Evolutionary conservation across 768 basidiomycete species (phyloP), one percentile per base, ranked within the genome.

Genomic region (Boletus rex-veris): DNA sequence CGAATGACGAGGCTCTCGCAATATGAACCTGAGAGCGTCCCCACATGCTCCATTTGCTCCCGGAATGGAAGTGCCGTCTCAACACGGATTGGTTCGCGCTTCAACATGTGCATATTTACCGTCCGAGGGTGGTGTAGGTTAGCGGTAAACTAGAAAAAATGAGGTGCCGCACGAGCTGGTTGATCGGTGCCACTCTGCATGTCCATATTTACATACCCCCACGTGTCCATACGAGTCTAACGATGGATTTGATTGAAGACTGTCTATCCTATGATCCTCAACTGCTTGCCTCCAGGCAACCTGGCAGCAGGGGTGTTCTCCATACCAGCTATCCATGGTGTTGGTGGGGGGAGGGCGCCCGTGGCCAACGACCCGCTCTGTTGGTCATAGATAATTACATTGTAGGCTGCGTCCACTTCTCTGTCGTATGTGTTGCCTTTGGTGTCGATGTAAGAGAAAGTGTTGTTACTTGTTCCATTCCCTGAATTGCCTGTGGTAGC

Each of bases 381-480:
- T 18, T 73, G 64, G 61, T 90, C 84, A 37, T 79, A 72, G 5
- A 81, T 80, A 62, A 91, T 85, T 62, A 75, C 76, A 62, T 84
- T 79, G 58, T 80, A 73, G 3, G 78, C 79, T 4, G 86, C 84
- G 55, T 81, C 74, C 50, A 91, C 87, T 21, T 72, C 62, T 51
- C 87, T 75, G 50, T 69, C 67, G 67, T 77, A 91, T 0, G 86
- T 86, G 67, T 90, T 84, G 46, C 82, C 84, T 7, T 70, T 68
- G 42, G 61, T 59, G 64, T 90, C 86, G 11, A 66, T 58, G 63
- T 89, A 92, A 33, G 65, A 68, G 69, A 90, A 84, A 1, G 76
- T 78, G 65, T 90, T 90, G 69, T 78, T 80, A 69, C 74, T 88
- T 7, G 84, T 86, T 28, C 88, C 87, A 50, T 87, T 87, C 1